Conservation (phyloP, 805 yeast genomes). For the Wickerhamomyces hampshirensis region DNA sequence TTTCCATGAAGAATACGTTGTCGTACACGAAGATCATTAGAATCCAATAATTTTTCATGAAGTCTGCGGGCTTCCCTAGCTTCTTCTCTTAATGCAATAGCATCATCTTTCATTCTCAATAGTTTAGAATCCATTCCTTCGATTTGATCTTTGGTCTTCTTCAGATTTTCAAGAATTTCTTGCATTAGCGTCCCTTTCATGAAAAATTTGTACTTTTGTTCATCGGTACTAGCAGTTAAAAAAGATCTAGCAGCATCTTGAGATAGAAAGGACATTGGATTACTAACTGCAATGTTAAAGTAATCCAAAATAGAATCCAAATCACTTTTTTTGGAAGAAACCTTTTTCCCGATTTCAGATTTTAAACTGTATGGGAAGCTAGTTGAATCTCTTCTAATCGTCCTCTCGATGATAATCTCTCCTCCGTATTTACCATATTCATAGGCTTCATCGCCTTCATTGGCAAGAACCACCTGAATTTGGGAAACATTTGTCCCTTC, state of each 20-base stretch:
- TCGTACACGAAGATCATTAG: slow-evolving; percentile 35
- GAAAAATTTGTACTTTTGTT: slow-evolving; percentile 68
- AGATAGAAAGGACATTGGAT: slow-evolving; percentile 87
- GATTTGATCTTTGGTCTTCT: slow-evolving; percentile 32
- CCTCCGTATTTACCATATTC: slow-evolving; percentile 63
- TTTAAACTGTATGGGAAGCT: slow-evolving; percentile 49
- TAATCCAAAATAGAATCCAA: slow-evolving; percentile 63
- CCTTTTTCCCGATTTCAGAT: slow-evolving; percentile 43
- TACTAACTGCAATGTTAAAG: slow-evolving; percentile 76
- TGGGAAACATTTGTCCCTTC: slow-evolving; percentile 71
- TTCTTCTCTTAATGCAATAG: slow-evolving; percentile 35
- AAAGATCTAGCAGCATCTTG: slow-evolving; percentile 94
- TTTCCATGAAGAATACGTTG: slow-evolving; percentile 42
- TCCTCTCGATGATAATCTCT: slow-evolving; percentile 65
- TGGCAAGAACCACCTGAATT: slow-evolving; percentile 58
- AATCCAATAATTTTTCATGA: slow-evolving; percentile 34
- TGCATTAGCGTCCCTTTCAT: slow-evolving; percentile 76
- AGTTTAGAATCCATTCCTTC: slow-evolving; percentile 35
- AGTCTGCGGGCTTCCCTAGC: slow-evolving; percentile 38
- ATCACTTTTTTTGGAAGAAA: slow-evolving; percentile 59
- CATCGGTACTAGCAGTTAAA: slow-evolving; percentile 68
- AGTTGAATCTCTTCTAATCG: slow-evolving; percentile 46
- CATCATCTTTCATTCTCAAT: slow-evolving; percentile 32
- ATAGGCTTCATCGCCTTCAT: slow-evolving; percentile 63
- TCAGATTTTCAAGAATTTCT: slow-evolving; percentile 55